Evolutionary conservation across 352 stramenopile genomes (phyloP).

Genomic region (Globisporangium iwayamae): DNA sequence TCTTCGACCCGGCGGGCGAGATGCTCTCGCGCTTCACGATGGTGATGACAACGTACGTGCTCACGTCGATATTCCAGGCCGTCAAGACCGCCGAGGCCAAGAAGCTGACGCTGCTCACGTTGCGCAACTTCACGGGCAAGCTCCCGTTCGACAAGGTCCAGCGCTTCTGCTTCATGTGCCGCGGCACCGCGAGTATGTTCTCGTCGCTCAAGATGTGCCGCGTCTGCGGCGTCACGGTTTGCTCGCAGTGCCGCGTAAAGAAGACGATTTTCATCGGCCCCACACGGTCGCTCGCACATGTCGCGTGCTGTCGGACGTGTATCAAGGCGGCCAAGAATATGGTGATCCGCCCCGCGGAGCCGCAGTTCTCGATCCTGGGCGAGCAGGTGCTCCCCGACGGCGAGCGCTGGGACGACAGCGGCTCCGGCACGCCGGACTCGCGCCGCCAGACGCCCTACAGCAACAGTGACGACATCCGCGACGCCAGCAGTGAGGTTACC

Average conservation of each 20-base stretch:
- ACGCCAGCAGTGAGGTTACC: constrained; percentile 11
- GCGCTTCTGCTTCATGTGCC: constrained; percentile 21
- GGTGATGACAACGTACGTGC: constrained; percentile 27
- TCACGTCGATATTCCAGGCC: constrained; percentile 18
- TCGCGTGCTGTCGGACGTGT: constrained; percentile 2
- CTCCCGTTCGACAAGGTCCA: constrained; percentile 10
- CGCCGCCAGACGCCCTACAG: not conserved
- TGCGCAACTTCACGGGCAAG: constrained; percentile 16
- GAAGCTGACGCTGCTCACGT: constrained; percentile 44
- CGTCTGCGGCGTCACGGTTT: constrained; percentile 42
- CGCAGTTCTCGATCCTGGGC: constrained; percentile 24
- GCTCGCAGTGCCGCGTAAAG: constrained; percentile 43
- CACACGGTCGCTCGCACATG: not conserved
- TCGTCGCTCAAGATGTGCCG: constrained; percentile 27
- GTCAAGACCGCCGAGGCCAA: constrained; percentile 48
- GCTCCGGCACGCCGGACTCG: constrained; percentile 4
- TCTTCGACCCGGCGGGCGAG: constrained; percentile 40
- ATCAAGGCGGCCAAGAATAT: constrained; percentile 19
- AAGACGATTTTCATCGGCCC: constrained; percentile 38
- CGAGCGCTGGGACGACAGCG: constrained; percentile 5
- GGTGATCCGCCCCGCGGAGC: constrained; percentile 22
- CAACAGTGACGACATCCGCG: constrained; percentile 1
- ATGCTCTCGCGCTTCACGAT: constrained; percentile 25
- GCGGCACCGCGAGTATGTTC: constrained; percentile 12
- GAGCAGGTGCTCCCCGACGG: constrained; percentile 7